Conservation (phyloP, 208 protist genomes). For the Lotmaria passim region DNA sequence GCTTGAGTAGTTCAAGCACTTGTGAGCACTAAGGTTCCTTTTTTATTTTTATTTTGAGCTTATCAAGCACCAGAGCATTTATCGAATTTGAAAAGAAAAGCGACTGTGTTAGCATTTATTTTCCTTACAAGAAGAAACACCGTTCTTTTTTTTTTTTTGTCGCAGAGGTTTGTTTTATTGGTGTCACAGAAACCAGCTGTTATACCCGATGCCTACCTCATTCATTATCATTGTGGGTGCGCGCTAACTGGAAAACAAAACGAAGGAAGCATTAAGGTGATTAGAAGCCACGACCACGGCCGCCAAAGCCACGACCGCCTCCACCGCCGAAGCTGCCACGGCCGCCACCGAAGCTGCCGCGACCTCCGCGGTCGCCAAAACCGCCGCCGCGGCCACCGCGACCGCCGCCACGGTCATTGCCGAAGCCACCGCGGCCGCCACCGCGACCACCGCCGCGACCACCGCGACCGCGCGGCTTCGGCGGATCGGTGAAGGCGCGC, state of each 20-base stretch:
- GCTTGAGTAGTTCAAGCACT: too few relatives aligned
- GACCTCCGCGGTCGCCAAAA: conserved; percentile 49
- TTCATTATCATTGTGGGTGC: not conserved
- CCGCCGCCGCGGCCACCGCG: conserved; percentile 41
- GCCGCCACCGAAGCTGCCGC: conserved; percentile 43
- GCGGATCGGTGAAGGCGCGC: conserved; percentile 87
- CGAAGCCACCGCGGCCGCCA: conserved; percentile 43
- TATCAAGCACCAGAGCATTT: too few relatives aligned
- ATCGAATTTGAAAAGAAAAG: not conserved
- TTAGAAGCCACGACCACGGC: conserved; percentile 33
- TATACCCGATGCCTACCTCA: not conserved
- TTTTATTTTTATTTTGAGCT: too few relatives aligned
- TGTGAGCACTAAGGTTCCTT: too few relatives aligned
- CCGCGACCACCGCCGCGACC: conserved; percentile 69
- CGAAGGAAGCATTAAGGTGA: conserved; percentile 18
- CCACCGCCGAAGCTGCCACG: conserved; percentile 26
- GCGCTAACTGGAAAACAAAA: conserved; percentile 19
- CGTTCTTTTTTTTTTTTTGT: not conserved
- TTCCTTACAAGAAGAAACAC: not conserved
- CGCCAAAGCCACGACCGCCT: conserved; percentile 43
- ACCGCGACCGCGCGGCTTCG: conserved; percentile 86
- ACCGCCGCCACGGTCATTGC: conserved; percentile 37
- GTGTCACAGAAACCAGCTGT: too few relatives aligned
- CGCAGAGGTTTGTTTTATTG: not conserved
- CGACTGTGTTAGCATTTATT: not conserved